Conservation (phyloP, 2,329 filamentous ascomycete genomes). For the Neonectria neomacrospora region DNA sequence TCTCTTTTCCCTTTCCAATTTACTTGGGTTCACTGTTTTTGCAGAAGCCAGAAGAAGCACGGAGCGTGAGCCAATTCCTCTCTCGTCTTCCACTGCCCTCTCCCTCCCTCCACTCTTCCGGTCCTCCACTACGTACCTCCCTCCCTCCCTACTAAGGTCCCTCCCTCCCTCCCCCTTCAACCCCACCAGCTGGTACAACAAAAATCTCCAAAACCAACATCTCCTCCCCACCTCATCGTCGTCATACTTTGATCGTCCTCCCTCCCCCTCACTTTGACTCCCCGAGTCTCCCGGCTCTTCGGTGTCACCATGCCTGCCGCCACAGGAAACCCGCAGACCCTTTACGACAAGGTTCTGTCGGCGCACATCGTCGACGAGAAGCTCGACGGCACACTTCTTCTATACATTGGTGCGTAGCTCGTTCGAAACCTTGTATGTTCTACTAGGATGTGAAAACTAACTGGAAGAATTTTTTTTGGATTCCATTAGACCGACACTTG, state of each 20-base stretch:
- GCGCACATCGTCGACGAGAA: conserved; percentile 96
- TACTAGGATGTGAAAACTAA: conserved; percentile 22
- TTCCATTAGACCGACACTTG: conserved; percentile 81
- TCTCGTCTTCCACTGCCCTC: background rate
- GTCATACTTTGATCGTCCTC: conserved; percentile 15
- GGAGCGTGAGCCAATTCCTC: conserved; percentile 21
- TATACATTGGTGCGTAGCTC: conserved; percentile 83
- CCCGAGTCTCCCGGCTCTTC: conserved; percentile 10
- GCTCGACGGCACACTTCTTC: conserved; percentile 88
- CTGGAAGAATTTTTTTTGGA: conserved; percentile 7
- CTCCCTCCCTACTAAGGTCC: too few relatives aligned
- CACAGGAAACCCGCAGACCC: conserved; percentile 78
- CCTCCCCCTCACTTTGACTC: conserved; percentile 10
- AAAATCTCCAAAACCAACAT: conserved; percentile 2
- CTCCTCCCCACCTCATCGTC: conserved; percentile 6
- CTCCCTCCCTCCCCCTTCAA: conserved; percentile 14
- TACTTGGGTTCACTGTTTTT: conserved; percentile 9
- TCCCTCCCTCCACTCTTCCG: conserved; percentile 6
- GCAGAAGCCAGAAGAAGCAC: background rate
- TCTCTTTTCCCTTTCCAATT: conserved; percentile 16
- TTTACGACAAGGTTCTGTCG: conserved; percentile 98
- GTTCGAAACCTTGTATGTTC: background rate
- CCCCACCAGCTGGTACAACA: conserved; percentile 6
- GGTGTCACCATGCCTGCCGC: conserved; percentile 76
- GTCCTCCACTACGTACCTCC: background rate